Base-by-base conservation (phyloP, 2,329 filamentous ascomycete species). In the Trichoderma arundinaceum region DNA sequence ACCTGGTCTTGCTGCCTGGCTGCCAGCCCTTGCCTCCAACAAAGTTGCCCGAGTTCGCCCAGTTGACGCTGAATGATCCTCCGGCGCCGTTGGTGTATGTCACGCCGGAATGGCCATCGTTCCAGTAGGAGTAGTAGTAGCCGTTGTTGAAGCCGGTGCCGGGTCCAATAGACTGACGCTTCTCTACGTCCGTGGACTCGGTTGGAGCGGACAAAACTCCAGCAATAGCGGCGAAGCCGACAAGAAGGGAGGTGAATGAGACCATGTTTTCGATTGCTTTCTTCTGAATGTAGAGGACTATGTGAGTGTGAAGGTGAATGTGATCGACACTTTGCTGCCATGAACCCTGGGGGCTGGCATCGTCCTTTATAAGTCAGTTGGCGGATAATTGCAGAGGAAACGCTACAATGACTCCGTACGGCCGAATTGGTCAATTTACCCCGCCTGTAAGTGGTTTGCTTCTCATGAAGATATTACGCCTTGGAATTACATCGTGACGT, bases 11-110 rank as follows among this genome's bases (percentile, higher is more conserved):
- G 39, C 49, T 63, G 9, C 60, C 60, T 1, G 60, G 60, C 35
- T 63, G 38, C 60, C 60, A 63, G 41, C 60, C 60, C 60, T 63
- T 63, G 60, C 60, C 60, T 19, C 46, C 60, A 13, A 63, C 60
- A 63, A 63, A 63, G 49, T 63, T 63, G 39, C 60, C 60, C 17
- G 46, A 52, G 48, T 63, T 63, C 7, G 48, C 28, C 60, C 60
- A 63, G 60, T 54, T 63, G 60, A 63, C 60, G 39, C 49, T 54
- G 60, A 53, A 63, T 13, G 38, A 19, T 12, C 60, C 60, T 13
- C 60, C 60, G 3, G 48, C 35, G 8, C 60, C 60, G 41, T 63
- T 63, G 49, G 48, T 63, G 13, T 63, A 63, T 13, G 60, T 63
- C 49, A 63, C 60, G 17, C 46, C 46, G 32, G 49, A 7, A 33